Evolutionary conservation across 495 filamentous ascomycete species (phyloP), one percentile per base, ranked within the genome.

Genomic region (Annulohypoxylon maeteangense): DNA sequence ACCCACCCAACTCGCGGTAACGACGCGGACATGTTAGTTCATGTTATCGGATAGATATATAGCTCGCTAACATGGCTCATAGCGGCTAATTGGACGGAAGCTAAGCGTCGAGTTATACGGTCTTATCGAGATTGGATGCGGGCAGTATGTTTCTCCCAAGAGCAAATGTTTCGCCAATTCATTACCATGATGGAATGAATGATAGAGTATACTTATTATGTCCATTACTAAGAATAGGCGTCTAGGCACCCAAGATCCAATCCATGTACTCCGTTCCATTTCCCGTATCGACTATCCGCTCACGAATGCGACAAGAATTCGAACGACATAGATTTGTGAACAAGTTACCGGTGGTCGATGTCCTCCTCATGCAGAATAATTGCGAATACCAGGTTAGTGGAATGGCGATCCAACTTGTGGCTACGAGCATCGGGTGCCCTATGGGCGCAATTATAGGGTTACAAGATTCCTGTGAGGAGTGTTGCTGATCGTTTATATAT

Each of bases 271-370:
- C 90, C 42, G 84, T 99, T 76, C 92, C 90, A 78, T 87, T 95
- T 74, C 94, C 95, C 58, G 90, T 97, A 16, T 92, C 95, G 44
- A 86, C 87, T 61, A 90, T 98, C 78, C 93, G 95, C 64, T 95
- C 94, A 48, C 97, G 95, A 85, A 90, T 98, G 76, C 89, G 95
- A 75, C 94, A 98, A 82, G 95, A 99, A 78, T 99, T 99, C 81
- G 95, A 99, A 83, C 87, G 93, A 81, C 91, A 98, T 84, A 86
- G 95, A 85, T 97, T 91, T 77, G 94, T 98, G 51, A 91, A 90
- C 77, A 94, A 98, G 82, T 81, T 98, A 45, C 85, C 84, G 14
- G 91, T 93, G 3, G 89, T 98, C 65, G 96, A 99, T 80, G 89
- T 98, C 75, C 83, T 99, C 55, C 81, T 99, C 34, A 89, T 91